These are phyloP conservation scores for Phytophthora litchii DNA, from an alignment of 352 stramenopile genomes.

Conservation along the genomic window DNA sequence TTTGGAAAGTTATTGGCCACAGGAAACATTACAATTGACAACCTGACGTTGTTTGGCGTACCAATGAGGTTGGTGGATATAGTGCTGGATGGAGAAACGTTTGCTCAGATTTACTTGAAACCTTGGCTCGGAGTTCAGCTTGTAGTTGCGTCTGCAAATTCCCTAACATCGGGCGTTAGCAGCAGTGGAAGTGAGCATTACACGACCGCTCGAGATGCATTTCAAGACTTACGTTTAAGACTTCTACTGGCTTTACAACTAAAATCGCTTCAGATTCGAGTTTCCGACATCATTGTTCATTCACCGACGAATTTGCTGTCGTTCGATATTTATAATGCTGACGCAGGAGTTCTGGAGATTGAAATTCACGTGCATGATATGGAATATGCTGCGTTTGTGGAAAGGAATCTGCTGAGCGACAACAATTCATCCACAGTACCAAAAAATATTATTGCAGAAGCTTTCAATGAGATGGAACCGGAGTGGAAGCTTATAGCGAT, in stretches of 20 bases:
- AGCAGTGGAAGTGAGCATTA: conserved; percentile 9
- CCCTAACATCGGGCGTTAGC: conserved; percentile 1
- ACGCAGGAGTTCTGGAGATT: conserved; percentile 17
- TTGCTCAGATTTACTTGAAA: conserved; percentile 31
- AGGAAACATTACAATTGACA: conserved; percentile 15
- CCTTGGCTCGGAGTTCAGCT: conserved; percentile 33
- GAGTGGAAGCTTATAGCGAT: conserved; percentile 23
- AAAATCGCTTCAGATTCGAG: conserved; percentile 5
- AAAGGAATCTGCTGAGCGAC: conserved; percentile 4
- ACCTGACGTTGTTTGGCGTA: conserved; percentile 20
- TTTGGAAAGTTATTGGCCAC: conserved; percentile 4
- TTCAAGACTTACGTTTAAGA: conserved; percentile 22
- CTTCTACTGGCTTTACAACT: conserved; percentile 21
- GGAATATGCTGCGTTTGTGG: conserved; percentile 2
- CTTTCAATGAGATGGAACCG: conserved; percentile 16
- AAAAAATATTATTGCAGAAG: conserved; percentile 1
- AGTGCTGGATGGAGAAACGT: conserved; percentile 27
- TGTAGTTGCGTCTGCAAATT: conserved; percentile 12
- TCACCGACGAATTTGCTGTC: conserved; percentile 9
- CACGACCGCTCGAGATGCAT: conserved; percentile 12
- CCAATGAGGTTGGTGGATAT: conserved; percentile 30
- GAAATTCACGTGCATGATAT: conserved; percentile 25
- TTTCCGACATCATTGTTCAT: conserved; percentile 25
- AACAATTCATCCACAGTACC: not conserved
- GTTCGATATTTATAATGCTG: conserved; percentile 10